phyloP scores from a whole-genome alignment of 495 filamentous ascomycete genomes.

The Apodospora peruviana region DNA sequence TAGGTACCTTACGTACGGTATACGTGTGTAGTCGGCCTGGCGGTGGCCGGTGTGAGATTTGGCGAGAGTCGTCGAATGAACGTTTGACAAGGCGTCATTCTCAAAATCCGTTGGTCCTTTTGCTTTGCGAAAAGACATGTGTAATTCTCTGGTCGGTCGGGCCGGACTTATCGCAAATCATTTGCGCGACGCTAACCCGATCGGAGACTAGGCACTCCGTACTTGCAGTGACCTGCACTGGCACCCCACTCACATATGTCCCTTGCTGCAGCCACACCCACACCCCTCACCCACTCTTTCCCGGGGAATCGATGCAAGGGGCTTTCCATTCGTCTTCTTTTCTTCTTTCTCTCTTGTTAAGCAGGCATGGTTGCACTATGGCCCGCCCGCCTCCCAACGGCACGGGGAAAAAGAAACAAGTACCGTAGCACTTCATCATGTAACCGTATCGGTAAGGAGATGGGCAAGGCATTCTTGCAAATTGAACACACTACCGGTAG shows the following conservation, averaged over 20 bases:
- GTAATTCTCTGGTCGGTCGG: no score
- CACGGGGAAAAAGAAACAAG: background rate
- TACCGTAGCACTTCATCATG: background rate
- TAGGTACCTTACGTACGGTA: no score
- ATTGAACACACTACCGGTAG: no score
- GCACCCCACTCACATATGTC: no score
- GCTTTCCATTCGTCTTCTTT: background rate
- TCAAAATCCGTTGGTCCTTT: no score
- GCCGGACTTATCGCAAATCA: no score
- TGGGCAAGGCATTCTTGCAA: background rate
- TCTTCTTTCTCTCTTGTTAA: background rate
- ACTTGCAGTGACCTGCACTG: background rate
- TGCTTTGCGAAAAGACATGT: no score
- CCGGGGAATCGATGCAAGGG: background rate
- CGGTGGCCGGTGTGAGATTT: no score
- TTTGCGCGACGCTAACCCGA: background rate
- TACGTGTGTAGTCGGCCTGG: no score
- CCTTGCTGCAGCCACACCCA: background rate
- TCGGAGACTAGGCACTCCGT: background rate
- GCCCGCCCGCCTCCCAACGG: no score
- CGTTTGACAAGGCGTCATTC: no score
- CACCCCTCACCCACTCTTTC: background rate
- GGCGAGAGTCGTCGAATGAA: no score
- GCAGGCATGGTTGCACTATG: background rate
- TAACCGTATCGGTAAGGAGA: background rate